Base-by-base conservation (phyloP, 352 stramenopile genomes). In the Globisporangium ultimum region DNA sequence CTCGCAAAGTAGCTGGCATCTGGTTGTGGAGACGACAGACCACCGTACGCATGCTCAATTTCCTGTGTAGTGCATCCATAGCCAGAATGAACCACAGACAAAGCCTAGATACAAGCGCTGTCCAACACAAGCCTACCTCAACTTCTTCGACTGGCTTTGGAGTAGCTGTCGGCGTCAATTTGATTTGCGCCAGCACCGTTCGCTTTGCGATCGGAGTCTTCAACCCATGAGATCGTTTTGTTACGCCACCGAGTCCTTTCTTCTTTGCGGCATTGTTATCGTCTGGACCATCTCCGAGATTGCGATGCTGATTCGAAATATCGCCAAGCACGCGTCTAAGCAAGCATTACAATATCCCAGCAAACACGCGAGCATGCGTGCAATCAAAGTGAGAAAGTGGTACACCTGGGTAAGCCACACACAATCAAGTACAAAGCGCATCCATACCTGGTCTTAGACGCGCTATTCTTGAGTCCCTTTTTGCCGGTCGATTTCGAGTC, bases 251-350 rank as follows among this genome's bases (percentile, higher is more conserved):
- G 20, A 53, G 20, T 40, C 2, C n/a, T n/a, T 78, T 78, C 45
- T 47, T 68, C 54, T 76, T 78, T 11, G 7, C 56, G 11, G 49
- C 66, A 8, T 18, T 12, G 1, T 52, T 55, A 0, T 36, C 56
- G 42, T 40, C 52, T 17, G 46, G 36, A 21, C 46, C 64, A 47
- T 51, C 51, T 3, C 45, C 56, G 17, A 32, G 58, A 45, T 73
- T 81, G 22, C 68, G 70, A 46, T 88, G 78, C 48, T 84, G 78
- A 68, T 93, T 93, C 21, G 83, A 93, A 43, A 93, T 93, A 56
- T 93, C 83, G 9, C 77, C 70, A 4, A 93, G 68, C 28, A 66
- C 80, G 49, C 83, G 83, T 70, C 83, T 91, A 32, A 40, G 43
- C 8, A 53, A 6, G 9, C 17, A n/a, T 36, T n/a, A 22, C 12